Evolutionary conservation across 2,329 filamentous ascomycete species (phyloP), one percentile per base, ranked within the genome.

Genomic region (Phoma sp.): DNA sequence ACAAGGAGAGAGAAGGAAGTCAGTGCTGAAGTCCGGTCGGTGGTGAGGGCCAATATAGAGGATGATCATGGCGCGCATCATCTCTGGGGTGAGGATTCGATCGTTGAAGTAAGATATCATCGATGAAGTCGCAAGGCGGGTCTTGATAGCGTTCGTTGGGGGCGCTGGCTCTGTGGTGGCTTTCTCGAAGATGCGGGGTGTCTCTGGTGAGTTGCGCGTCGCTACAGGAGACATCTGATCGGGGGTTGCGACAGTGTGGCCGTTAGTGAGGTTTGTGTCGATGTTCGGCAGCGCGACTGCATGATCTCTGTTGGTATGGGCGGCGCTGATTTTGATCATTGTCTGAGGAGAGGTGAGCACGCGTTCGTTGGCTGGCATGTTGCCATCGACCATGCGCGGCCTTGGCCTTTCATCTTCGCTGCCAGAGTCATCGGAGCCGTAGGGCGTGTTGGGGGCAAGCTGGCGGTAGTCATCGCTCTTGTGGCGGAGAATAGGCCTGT

Each of bases 61-160:
- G 61, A 99, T 96, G 61, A 99, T 96, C 93, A 99, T 98, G 59
- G 93, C 91, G 29, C 95, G 89, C 89, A 98, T 97, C 91, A 98
- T 96, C 75, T 99, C 95, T 0, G 95, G 93, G 0, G 91, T 93
- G 11, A 99, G 82, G 25, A 99, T 90, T 25, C 95, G 89, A 74
- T 99, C 95, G 73, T 96, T 95, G 75, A 97, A 96, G 76, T 98
- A 98, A 0, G 93, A 97, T 32, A 99, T 96, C 86, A 96, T 96
- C n/a, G 89, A 93, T 0, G 91, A 93, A 71, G 93, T 96, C 13
- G 93, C 93, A 8, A 99, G 83, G n/a, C 93, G 86, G 1, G 95
- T 98, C 63, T 85, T 87, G 57, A 96, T 79, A 6, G 80, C 77
- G 40, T 81, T 80, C 4, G 75, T 64, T 13, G 73, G 65, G 38